phyloP scores from a whole-genome alignment of 495 filamentous ascomycete species.

The Penicillium soppii region DNA sequence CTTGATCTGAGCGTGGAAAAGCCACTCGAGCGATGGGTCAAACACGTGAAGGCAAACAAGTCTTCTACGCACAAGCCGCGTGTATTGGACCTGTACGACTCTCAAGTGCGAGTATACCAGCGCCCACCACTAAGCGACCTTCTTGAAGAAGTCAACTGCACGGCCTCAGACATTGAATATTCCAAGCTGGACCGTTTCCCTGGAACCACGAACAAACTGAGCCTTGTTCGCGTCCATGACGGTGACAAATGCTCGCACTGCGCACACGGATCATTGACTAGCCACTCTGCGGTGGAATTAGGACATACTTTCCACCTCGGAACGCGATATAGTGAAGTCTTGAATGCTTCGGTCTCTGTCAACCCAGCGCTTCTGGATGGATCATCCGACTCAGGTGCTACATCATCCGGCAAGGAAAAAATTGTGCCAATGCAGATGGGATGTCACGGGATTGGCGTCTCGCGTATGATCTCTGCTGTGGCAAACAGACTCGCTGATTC shows the following conservation, averaged over 20 bases:
- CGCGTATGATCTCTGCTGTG: conserved; percentile 83
- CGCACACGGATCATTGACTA: conserved; percentile 56
- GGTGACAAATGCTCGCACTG: conserved; percentile 77
- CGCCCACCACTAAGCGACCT: conserved; percentile 45
- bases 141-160: conserved; percentile 28
- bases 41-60: conserved; percentile 36
- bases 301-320: conserved; percentile 96
- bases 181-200: conserved; percentile 44
- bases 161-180: conserved; percentile 35
- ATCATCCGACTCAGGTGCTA: conserved; percentile 6
- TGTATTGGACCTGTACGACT: conserved; percentile 45
- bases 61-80: conserved; percentile 21
- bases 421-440: conserved; percentile 79
- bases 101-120: conserved; percentile 43
- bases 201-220: conserved; percentile 38
- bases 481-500: conserved; percentile 70
- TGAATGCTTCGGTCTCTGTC: conserved; percentile 59
- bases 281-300: conserved; percentile 78
- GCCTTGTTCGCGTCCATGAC: conserved; percentile 60
- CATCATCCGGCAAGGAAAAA: conserved; percentile 22
- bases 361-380: conserved; percentile 27
- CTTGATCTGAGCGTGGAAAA: conserved; percentile 71
- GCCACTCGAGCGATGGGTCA: conserved; percentile 55
- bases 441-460: conserved; percentile 93
- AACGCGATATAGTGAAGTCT: conserved; percentile 76